Evolutionary conservation across 345 rosid species (phyloP).

Genomic region (Eucalyptus pauciflora): DNA sequence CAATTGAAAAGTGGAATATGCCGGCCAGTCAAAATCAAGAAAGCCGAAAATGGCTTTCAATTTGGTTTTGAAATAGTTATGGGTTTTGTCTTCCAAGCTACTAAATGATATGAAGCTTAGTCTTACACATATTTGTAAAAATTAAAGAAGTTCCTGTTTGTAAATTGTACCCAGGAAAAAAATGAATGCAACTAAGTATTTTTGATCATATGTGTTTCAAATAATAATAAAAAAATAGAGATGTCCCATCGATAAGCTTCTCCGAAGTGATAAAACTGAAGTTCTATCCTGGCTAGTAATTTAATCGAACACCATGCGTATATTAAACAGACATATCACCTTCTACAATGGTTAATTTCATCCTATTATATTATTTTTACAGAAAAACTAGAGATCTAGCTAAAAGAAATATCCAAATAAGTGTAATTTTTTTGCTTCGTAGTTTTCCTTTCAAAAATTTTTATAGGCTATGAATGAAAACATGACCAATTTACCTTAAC

Average conservation of each 20-base stretch:
- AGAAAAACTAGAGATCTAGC: background rate
- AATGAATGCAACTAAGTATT: background rate
- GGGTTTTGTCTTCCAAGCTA: background rate
- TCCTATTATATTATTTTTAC: background rate
- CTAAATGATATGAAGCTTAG: background rate
- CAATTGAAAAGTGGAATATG: background rate
- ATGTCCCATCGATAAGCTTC: background rate
- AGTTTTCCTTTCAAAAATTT: background rate
- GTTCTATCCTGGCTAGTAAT: background rate
- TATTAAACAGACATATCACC: background rate
- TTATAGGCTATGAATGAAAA: background rate
- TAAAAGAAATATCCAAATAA: background rate
- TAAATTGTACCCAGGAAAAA: background rate
- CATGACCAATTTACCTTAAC: background rate
- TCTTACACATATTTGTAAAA: background rate
- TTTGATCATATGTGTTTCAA: background rate
- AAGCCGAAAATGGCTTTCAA: background rate
- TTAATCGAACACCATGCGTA: background rate
- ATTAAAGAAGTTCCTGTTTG: background rate
- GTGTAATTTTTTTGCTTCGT: background rate
- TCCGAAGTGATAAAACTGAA: background rate
- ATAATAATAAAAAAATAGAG: background rate
- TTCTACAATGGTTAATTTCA: background rate
- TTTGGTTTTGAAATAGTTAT: background rate
- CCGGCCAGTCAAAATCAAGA: background rate